Evolutionary conservation across 2,329 filamentous ascomycete species (phyloP), one percentile per base, ranked within the genome.

Genomic region (Paecilomyces niveus): DNA sequence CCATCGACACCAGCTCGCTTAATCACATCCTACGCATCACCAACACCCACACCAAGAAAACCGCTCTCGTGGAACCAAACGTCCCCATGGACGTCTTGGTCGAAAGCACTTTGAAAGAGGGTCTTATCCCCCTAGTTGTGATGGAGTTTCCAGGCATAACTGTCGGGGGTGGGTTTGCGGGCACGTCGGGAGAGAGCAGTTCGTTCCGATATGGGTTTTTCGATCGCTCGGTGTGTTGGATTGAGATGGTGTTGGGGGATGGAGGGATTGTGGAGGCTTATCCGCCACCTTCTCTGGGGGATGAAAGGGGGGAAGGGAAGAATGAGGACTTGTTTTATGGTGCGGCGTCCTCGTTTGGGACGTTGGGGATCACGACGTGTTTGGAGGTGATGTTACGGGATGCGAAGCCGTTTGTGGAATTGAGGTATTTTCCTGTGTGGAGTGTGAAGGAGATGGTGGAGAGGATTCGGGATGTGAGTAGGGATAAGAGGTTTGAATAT

Each of bases 81-180:
- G 86, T 89, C 3, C 78, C 85, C 0, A 89, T 89, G 85, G 85
- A 88, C 59, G 74, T 74, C 0, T 76, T 89, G 1, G 81, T 89
- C 0, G 78, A 81, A 56, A 83, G 80, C 1, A 85, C 85, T 0
- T 64, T 86, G 53, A 69, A 73, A 3, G 67, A 83, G 54, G 81
- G 81, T 0, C 73, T 89, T 0, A 71, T 89, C 0, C 86, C 82
- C 0, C 82, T 81, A 0, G 85, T 89, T 0, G 85, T 89, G 3
- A 88, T 89, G 83, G 87, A 89, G 64, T 86, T 89, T 54, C 86
- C 86, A 0, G 85, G 85, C 0, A 89, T 89, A 61, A 89, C 87
- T 0, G 83, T 82, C 0, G 87, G 86, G 13, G 86, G 87, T 2
- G 85, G 84, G 0, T 89, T 86, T 67, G 80, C 84, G 0, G 87